Conservation (phyloP, 139 green algal species). For the Chlamydomonas sphaeroides region DNA sequence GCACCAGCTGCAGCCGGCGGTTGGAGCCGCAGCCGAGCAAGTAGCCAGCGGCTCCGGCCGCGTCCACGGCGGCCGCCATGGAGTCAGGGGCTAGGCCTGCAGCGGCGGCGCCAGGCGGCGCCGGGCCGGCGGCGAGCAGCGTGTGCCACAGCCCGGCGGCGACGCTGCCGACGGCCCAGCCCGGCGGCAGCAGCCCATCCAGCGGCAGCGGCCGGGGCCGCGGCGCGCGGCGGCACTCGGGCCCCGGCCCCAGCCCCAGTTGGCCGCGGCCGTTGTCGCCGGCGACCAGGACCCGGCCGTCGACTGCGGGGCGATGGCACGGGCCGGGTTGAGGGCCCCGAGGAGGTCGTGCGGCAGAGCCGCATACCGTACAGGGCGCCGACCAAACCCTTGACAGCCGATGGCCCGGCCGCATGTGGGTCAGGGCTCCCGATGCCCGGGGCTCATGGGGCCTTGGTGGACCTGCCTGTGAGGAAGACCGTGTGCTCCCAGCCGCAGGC, state of each 20-base stretch:
- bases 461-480: slow-evolving; percentile 6
- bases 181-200: neutral
- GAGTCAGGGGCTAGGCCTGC: too few relatives aligned
- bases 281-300: neutral
- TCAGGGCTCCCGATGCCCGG: too few relatives aligned
- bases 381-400: too few relatives aligned
- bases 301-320: neutral
- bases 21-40: slow-evolving; percentile 3
- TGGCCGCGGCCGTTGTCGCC: neutral
- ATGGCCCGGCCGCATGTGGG: too few relatives aligned
- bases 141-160: slow-evolving; percentile 6
- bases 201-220: neutral
- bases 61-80: too few relatives aligned
- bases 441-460: too few relatives aligned
- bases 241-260: neutral
- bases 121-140: neutral
- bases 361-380: too few relatives aligned
- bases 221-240: neutral
- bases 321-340: too few relatives aligned
- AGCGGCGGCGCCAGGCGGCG: too few relatives aligned
- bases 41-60: too few relatives aligned
- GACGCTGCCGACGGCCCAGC: neutral
- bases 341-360: too few relatives aligned
- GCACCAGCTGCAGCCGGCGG: slow-evolving; percentile 5
- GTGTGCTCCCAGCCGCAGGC: slow-evolving; percentile 25